Evolutionary conservation across 1,284 basidiomycete species (phyloP).

Genomic region (Porogramme epimiltina): DNA sequence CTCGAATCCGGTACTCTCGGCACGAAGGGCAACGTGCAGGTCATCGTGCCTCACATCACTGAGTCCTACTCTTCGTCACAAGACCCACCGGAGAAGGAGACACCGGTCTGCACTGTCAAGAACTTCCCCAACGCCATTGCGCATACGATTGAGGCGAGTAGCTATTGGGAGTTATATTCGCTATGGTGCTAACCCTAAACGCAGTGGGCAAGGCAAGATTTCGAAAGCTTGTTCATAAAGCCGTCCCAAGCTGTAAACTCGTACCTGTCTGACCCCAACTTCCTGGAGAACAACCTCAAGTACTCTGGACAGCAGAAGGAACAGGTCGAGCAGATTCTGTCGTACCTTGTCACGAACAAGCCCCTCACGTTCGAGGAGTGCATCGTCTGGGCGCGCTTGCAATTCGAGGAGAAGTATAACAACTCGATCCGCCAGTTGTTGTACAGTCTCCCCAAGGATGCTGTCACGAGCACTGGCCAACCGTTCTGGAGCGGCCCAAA

Average conservation of each 20-base stretch:
- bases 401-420: conserved; percentile 95
- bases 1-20: conserved; percentile 98
- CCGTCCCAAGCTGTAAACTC: conserved; percentile 95
- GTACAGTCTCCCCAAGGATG: conserved; percentile 94
- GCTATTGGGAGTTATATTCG: too few relatives aligned
- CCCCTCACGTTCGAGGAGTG: conserved; percentile 97
- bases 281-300: conserved; percentile 88
- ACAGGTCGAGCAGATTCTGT: conserved; percentile 89
- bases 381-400: conserved; percentile 94
- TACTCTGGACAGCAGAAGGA: conserved; percentile 90
- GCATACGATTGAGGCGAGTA: conserved; percentile 99
- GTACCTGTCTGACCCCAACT: conserved; percentile 97
- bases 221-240: conserved; percentile 93
- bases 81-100: conserved; percentile 98
- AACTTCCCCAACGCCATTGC: conserved; percentile 99
- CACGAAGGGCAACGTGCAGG: conserved; percentile 98
- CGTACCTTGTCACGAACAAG: conserved; percentile 90
- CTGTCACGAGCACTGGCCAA: conserved; percentile 86
- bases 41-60: conserved; percentile 93
- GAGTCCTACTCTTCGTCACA: conserved; percentile 99
- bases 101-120: conserved; percentile 98
- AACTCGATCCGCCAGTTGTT: conserved; percentile 94
- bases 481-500: conserved; percentile 99
- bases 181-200: conserved; percentile 9
- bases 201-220: conserved; percentile 93